Evolutionary conservation across 257 asterid genomes (phyloP).

Genomic region (Coffea eugenioides): DNA sequence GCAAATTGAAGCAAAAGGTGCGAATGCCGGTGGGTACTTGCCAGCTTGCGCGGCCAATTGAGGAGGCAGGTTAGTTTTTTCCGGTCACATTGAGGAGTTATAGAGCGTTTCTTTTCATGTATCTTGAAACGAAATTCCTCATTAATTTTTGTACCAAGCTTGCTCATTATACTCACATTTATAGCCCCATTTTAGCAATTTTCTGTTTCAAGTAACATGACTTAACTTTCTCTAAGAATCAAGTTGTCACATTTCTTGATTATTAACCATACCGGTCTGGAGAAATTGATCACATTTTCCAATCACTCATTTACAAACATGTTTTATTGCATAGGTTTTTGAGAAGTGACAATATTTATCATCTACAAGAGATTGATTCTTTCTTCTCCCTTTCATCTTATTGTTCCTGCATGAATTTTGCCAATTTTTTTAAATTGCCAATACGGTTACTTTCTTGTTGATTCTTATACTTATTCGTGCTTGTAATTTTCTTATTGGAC

Average conservation of each 20-base stretch:
- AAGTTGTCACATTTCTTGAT: neutral
- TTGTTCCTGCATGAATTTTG: neutral
- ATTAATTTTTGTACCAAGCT: neutral
- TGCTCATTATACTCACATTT: neutral
- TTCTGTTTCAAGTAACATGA: neutral
- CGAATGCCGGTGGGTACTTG: constrained; percentile 42
- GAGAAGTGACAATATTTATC: neutral
- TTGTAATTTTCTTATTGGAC: too few relatives aligned
- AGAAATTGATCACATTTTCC: neutral
- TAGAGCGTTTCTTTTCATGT: neutral
- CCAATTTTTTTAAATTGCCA: neutral
- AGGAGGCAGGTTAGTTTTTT: constrained; percentile 27
- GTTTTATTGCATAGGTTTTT: too few relatives aligned
- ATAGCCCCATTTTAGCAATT: neutral
- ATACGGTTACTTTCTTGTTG: too few relatives aligned
- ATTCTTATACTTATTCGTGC: too few relatives aligned
- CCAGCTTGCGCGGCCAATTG: constrained; percentile 32
- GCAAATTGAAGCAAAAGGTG: constrained; percentile 29
- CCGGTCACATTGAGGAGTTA: neutral
- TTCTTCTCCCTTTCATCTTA: neutral
- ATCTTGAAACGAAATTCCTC: neutral
- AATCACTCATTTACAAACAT: neutral
- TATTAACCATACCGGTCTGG: too few relatives aligned
- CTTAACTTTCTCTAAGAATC: too few relatives aligned
- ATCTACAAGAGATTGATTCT: neutral